Base-by-base conservation (phyloP, 1,284 basidiomycete species). In the Trichosporon asahii region DNA sequence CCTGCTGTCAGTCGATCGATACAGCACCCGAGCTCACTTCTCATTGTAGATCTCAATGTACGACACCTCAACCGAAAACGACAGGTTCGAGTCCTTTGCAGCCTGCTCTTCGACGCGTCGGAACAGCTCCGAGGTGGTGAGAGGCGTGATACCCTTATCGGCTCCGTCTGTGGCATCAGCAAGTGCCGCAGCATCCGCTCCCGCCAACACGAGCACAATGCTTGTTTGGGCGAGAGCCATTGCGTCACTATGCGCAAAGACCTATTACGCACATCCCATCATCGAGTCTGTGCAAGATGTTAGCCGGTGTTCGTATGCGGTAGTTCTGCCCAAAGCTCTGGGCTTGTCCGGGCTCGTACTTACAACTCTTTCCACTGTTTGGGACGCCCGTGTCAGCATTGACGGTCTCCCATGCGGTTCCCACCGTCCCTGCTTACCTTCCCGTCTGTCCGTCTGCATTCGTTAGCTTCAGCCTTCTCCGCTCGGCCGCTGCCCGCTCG, bases 21-120 rank as follows among this genome's bases (percentile, higher is more conserved):
- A 27, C 15, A 35, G 18, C 5, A 60, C 21, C 27, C n/a, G 18
- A 33, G 25, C 79, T 70, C 68, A 82, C 80, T 98, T 98, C 86
- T 99, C 96, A 81, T 98, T 97, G 85, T 98, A 98, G 75, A 98
- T 98, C 89, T 94, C 80, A 73, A 98, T 98, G 81, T 98, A 98
- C 9, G 95, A 98, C 23, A 98, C 96, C 85, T 99, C 95, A 63
- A 98, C 95, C 3, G 90, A 91, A 80, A 95, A 95, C 70, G 86
- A 88, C 69, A 95, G 80, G 77, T 91, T 89, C 4, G 89, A 83
- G 77, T 96, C 92, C 64, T 79, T 81, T 0, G 85, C 85, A 75
- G 84, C 88, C 85, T 92, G 92, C 53, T 87, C 81, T 61, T 87
- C 88, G 63, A 96, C 91, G 72, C 95, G 90, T 70, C 89, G 87